These are phyloP conservation scores for Fusarium phyllophilum DNA, from an alignment of 2,329 filamentous ascomycete genomes.

Conservation along the genomic window DNA sequence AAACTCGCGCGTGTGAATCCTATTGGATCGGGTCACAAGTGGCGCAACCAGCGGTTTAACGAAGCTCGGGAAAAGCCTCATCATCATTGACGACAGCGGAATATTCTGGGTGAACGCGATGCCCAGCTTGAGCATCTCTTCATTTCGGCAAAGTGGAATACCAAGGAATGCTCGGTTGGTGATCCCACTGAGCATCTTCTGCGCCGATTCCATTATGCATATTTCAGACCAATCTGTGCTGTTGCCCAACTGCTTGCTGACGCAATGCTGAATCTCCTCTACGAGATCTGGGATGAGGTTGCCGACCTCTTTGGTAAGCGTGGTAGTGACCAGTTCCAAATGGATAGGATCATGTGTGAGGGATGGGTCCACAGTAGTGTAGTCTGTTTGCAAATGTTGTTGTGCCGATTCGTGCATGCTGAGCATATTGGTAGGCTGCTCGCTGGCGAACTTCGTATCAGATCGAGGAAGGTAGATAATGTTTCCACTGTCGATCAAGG, in stretches of 20 bases:
- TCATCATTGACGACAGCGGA: neutral
- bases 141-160: neutral
- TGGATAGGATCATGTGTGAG: conserved; percentile 10
- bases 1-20: conserved; percentile 6
- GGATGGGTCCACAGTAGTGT: conserved; percentile 5
- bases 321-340: neutral
- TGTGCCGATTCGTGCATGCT: conserved; percentile 7
- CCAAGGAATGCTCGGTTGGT: conserved; percentile 4
- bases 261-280: neutral
- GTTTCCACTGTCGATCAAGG: conserved; percentile 1
- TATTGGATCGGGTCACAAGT: neutral
- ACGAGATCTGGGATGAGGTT: conserved; percentile 8
- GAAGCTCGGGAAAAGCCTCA: neutral
- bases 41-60: conserved; percentile 8
- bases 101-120: conserved; percentile 9
- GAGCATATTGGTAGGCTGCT: conserved; percentile 1
- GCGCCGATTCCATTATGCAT: neutral
- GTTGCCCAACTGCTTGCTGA: neutral
- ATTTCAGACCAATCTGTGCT: neutral
- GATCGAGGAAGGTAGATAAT: neutral
- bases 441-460: conserved; percentile 10
- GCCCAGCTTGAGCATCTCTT: neutral
- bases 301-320: conserved; percentile 5
- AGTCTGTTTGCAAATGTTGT: conserved; percentile 3
- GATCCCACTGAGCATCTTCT: neutral